Evolutionary conservation across 1,139 yeast genomes (phyloP).

Genomic region (Kodamaea derodonti): DNA sequence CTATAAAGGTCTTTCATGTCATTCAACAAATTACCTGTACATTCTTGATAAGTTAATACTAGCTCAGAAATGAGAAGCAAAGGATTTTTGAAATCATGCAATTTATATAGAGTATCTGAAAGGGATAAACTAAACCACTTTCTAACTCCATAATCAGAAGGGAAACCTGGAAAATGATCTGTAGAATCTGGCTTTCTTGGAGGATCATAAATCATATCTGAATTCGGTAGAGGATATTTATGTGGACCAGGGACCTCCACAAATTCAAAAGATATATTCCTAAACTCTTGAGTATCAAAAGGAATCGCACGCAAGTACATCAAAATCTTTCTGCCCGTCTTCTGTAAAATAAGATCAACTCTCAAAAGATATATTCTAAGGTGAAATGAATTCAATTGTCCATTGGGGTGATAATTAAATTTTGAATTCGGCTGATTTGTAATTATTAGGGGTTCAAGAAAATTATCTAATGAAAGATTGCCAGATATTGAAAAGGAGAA

Average conservation of each 20-base stretch:
- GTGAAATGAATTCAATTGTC: conserved; percentile 11
- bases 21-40: conserved; percentile 5
- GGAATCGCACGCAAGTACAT: no score
- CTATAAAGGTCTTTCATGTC: no score
- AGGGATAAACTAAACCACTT: conserved; percentile 12
- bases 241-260: no score
- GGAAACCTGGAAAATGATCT: conserved; percentile 16
- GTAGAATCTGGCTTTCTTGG: no score
- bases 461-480: conserved; percentile 10
- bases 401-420: conserved; percentile 13
- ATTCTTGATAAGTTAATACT: conserved; percentile 5
- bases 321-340: no score
- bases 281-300: no score
- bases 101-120: conserved; percentile 4
- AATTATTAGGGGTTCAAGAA: conserved; percentile 13
- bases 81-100: conserved; percentile 5
- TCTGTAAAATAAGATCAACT: no score
- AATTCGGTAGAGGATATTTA: no score
- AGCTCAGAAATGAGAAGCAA: conserved; percentile 5
- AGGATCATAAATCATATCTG: no score
- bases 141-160: conserved; percentile 21
- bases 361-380: conserved; percentile 8
- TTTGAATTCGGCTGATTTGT: conserved; percentile 7
- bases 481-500: conserved; percentile 12
- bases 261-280: no score